Evolutionary conservation across 768 basidiomycete species (phyloP).

Genomic region (Trametes punicea): DNA sequence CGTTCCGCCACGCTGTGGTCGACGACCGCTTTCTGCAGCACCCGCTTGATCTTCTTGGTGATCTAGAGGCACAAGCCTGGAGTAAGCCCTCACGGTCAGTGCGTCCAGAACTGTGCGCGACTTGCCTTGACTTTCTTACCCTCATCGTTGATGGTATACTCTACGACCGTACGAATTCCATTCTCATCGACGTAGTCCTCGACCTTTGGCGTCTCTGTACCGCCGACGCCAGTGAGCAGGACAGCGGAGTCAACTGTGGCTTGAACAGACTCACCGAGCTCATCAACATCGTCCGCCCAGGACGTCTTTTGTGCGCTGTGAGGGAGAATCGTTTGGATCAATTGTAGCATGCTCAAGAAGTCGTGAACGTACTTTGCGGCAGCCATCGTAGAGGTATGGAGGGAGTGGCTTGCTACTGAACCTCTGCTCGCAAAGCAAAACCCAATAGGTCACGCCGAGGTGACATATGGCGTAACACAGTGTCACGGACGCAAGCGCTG

Average conservation of each 20-base stretch:
- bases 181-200: slow-evolving; percentile 81
- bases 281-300: slow-evolving; percentile 88
- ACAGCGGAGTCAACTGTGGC: background rate
- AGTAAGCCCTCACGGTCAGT: background rate
- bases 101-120: background rate
- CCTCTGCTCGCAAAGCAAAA: slow-evolving; percentile 11
- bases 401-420: background rate
- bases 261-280: slow-evolving; percentile 46
- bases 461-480: background rate
- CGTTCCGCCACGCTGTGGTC: slow-evolving; percentile 92
- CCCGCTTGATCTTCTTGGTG: slow-evolving; percentile 81
- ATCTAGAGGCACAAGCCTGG: slow-evolving; percentile 46
- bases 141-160: slow-evolving; percentile 83
- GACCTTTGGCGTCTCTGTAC: slow-evolving; percentile 46
- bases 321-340: background rate
- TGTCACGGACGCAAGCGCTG: background rate
- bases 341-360: no score
- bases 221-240: background rate
- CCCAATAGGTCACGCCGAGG: background rate
- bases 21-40: slow-evolving; percentile 88
- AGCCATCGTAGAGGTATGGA: slow-evolving; percentile 14
- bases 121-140: slow-evolving; percentile 92
- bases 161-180: slow-evolving; percentile 81
- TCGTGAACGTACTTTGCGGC: slow-evolving; percentile 7
- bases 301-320: slow-evolving; percentile 55